These are phyloP conservation scores for Volvox carteri DNA, from an alignment of 163 green algal species.

Conservation along the genomic window DNA sequence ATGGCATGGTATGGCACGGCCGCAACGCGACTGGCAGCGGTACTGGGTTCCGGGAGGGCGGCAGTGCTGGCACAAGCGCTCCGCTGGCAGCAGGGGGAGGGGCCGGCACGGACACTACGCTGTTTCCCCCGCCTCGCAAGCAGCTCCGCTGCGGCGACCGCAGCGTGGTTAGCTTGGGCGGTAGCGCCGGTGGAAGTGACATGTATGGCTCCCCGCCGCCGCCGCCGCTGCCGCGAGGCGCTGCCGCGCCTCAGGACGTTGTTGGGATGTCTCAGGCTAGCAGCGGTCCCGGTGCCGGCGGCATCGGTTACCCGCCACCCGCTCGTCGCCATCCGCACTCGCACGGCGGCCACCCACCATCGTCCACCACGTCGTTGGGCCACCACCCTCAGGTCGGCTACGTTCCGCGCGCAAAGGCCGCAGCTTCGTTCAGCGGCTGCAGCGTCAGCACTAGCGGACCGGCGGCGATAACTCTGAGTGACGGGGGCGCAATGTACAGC, in stretches of 20 bases:
- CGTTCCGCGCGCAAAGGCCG: background rate
- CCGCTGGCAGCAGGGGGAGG: background rate
- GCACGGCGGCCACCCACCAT: constrained; percentile 10
- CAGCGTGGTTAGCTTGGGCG: constrained; percentile 10
- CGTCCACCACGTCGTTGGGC: background rate
- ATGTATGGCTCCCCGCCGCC: background rate
- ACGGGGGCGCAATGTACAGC: constrained; percentile 25
- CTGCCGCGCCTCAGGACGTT: background rate
- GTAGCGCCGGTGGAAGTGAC: background rate
- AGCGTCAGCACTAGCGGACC: no score
- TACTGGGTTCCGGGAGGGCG: background rate
- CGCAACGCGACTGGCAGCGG: constrained; percentile 2
- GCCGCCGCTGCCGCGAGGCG: background rate
- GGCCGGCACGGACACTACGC: no score
- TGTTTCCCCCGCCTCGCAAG: constrained; percentile 34
- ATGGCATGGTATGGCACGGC: background rate
- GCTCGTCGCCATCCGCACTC: constrained; percentile 14
- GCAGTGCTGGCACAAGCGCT: background rate
- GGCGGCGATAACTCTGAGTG: constrained; percentile 1
- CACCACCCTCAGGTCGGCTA: background rate
- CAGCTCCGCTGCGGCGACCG: constrained; percentile 34
- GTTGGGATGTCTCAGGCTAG: no score
- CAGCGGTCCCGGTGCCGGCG: background rate
- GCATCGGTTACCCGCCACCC: background rate
- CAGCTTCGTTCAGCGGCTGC: background rate